Base-by-base conservation (phyloP, 2,329 filamentous ascomycete species). In the Hypoxylon sp. region DNA sequence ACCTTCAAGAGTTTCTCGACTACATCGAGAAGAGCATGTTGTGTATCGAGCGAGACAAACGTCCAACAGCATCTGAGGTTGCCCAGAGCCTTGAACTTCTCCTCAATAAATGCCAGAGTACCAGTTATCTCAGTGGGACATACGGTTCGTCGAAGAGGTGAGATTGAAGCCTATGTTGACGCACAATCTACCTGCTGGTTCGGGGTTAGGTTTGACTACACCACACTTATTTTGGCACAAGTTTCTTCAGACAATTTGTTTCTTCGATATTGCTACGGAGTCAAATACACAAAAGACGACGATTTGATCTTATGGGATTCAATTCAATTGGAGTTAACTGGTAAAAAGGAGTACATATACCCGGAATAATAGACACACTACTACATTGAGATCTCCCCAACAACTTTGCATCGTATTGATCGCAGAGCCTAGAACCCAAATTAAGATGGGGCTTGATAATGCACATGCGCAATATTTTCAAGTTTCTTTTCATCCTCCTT, bases 401-500 rank as follows among this genome's bases (percentile, higher is more conserved):
- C n/a, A n/a, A n/a, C n/a, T n/a, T n/a, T n/a, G 13, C 17, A 38
- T 14, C 36, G 17, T 38, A 38, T n/a, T 2, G 17, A 38, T 14
- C 14, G 25, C 13, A 38, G 5, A 38, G 17, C 13, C 14, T 14
- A 17, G n/a, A 36, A 17, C 14, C 36, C 13, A 38, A 14, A 48
- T 19, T 21, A 17, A 34, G 5, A 11, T 25, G 25, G 32, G 43
- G 38, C 13, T 6, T 7, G 6, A 46, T 67, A 63, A 34, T 67
- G 64, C 11, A 56, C 28, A 19, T 56, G 53, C 21, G 64, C 59
- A 23, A 1, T 2, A 1, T 28, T 34, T 14, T 63, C 55, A 7
- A 67, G 43, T 28, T 63, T 45, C 2, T 50, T 36, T 28, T 53
- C 30, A n/a, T 67, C 65, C 13, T n/a, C 51, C 65, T 67, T n/a